Base-by-base conservation (phyloP, 2,329 filamentous ascomycete genomes). In the Pseudocercospora macadamiae region DNA sequence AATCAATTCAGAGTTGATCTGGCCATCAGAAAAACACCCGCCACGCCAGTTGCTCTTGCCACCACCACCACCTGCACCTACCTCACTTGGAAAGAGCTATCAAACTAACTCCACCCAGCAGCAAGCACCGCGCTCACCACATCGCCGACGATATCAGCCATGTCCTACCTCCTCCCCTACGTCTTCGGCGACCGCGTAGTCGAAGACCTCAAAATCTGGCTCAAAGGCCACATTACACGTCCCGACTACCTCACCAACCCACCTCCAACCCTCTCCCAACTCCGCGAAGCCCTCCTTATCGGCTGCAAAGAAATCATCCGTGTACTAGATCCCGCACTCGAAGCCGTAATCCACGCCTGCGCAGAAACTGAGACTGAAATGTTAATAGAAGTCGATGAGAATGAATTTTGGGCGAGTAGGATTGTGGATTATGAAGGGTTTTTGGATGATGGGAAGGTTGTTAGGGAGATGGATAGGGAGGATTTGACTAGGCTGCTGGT, bases 241-340 rank as follows among this genome's bases (percentile, higher is more conserved):
- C 47, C 39, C 18, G 56, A 61, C 48, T 58, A 57, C 57, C 53
- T 61, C 54, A 54, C 59, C 28, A 59, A 58, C 23, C 54, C 51
- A 19, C 51, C 59, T 1, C 25, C 14, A 8, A 49, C 55, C 28
- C 48, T 64, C 2, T 4, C 30, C 8, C 54, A 61, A 21, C 28
- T 64, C n/a, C 57, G 55, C 51, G 34, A 45, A 8, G 59, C 32
- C 1, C 37, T 64, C 1, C 36, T 51, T 16, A 28, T 47, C 32
- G 62, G 54, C 8, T 48, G 34, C n/a, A 48, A 25, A 26, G 59
- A 64, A 37, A 44, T 64, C 19, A 32, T 48, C 3, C 47, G 51
- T 37, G 25, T 37, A 8, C 51, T 64, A 19, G 63, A 65, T 26
- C 63, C 60, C 2, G 44, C 61, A 18, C 53, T 65, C 8, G 60